Conservation (phyloP, 352 stramenopile species). For the Plasmopara viticola region DNA sequence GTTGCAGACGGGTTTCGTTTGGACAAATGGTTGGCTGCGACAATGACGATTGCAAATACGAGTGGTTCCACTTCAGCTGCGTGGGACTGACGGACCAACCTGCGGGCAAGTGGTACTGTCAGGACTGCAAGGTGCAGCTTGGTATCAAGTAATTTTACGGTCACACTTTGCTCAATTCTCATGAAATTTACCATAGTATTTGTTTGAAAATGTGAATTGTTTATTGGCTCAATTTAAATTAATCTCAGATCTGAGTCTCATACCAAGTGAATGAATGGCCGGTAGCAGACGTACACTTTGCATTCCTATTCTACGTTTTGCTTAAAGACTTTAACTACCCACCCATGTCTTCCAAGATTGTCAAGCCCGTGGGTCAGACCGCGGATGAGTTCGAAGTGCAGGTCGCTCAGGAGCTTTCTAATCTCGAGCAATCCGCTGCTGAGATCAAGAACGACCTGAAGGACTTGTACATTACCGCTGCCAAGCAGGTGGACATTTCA, state of each 20-base stretch:
- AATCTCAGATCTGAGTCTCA: constrained; percentile 1
- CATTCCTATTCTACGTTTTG: constrained; percentile 22
- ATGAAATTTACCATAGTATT: neutral
- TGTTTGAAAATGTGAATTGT: neutral
- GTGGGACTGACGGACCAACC: constrained; percentile 82
- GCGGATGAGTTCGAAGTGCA: constrained; percentile 86
- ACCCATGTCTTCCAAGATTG: constrained; percentile 76
- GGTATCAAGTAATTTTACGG: constrained; percentile 45
- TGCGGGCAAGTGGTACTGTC: constrained; percentile 78
- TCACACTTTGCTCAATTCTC: neutral
- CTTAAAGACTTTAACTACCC: constrained; percentile 31
- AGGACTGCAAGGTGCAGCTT: constrained; percentile 65
- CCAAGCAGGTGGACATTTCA: constrained; percentile 97
- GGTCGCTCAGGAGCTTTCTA: constrained; percentile 82
- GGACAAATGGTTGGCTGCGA: constrained; percentile 91
- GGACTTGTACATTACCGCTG: constrained; percentile 98
- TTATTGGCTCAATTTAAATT: neutral
- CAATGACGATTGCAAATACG: constrained; percentile 90
- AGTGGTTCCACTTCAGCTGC: constrained; percentile 90
- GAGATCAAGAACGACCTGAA: constrained; percentile 98
- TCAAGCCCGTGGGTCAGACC: constrained; percentile 81
- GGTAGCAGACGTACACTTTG: constrained; percentile 5
- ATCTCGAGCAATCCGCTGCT: constrained; percentile 89
- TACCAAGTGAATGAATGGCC: constrained; percentile 16
- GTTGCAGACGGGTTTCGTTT: constrained; percentile 82